Conservation (phyloP, 257 asterid species). For the Capsicum chinense region DNA sequence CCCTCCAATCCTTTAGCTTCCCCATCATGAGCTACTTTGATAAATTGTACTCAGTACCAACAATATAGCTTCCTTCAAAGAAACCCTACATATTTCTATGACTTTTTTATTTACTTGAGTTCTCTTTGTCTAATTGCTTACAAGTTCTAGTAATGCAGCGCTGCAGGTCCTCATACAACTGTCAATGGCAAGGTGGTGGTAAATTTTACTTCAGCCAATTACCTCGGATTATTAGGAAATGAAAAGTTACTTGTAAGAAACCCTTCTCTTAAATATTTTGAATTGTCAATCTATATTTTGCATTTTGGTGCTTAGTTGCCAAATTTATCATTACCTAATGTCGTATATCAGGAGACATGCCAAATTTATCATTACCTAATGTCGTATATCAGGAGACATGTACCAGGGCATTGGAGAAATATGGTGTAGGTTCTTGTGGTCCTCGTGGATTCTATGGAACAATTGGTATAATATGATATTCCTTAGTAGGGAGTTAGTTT, state of each 20-base stretch:
- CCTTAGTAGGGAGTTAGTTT: background rate
- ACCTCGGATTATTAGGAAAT: constrained; percentile 88
- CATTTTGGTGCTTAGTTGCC: background rate
- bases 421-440: constrained; percentile 99
- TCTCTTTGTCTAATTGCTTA: constrained; percentile 24
- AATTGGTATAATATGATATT: constrained; percentile 63
- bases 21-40: background rate
- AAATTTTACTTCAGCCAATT: constrained; percentile 91
- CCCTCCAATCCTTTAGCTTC: background rate
- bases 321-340: constrained; percentile 13
- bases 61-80: background rate
- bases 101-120: background rate
- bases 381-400: constrained; percentile 74
- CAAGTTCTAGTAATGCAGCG: constrained; percentile 61
- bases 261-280: constrained; percentile 33
- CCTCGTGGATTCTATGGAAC: constrained; percentile 99
- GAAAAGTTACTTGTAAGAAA: constrained; percentile 69
- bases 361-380: constrained; percentile 2
- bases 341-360: constrained; percentile 73
- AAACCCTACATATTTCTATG: background rate
- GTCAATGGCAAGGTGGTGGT: constrained; percentile 74
- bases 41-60: background rate
- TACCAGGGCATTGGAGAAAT: constrained; percentile 88
- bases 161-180: constrained; percentile 89
- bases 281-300: constrained; percentile 26